phyloP scores from a whole-genome alignment of 2,329 filamentous ascomycete species.

The Botrytis paeoniae region DNA sequence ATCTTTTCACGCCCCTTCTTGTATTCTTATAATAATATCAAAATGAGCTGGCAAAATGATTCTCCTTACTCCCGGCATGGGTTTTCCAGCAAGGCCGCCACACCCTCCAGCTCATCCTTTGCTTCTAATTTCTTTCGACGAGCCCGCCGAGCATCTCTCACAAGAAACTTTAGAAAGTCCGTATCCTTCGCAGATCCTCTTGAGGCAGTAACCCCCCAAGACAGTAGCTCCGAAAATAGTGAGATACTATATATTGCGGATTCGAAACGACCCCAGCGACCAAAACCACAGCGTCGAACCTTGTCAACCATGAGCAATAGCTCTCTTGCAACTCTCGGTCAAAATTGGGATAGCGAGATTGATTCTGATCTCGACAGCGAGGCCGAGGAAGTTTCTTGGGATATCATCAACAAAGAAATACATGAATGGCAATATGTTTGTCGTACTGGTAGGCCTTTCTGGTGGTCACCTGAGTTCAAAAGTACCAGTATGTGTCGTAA shows the following conservation, averaged over 20 bases:
- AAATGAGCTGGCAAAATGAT: slow-evolving; percentile 15
- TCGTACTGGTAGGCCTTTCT: slow-evolving; percentile 35
- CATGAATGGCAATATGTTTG: slow-evolving; percentile 37
- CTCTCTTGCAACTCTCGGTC: slow-evolving; percentile 21
- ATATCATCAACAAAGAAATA: slow-evolving; percentile 35
- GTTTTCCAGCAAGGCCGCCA: not conserved
- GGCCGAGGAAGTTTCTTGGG: slow-evolving; percentile 29
- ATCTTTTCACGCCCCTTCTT: slow-evolving; percentile 5
- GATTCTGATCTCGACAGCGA: slow-evolving; percentile 14
- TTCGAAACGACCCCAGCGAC: slow-evolving; percentile 6
- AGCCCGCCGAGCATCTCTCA: slow-evolving; percentile 16
- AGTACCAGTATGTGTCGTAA: slow-evolving; percentile 16
- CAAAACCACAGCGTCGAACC: slow-evolving; percentile 23
- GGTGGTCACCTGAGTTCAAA: slow-evolving; percentile 37
- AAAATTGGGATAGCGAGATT: slow-evolving; percentile 18
- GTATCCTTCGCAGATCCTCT: slow-evolving; percentile 11
- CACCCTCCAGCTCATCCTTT: not conserved
- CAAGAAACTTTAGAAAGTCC: slow-evolving; percentile 10
- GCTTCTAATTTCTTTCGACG: slow-evolving; percentile 10
- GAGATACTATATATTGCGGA: slow-evolving; percentile 30
- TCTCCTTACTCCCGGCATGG: slow-evolving; percentile 11
- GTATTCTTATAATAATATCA: not conserved
- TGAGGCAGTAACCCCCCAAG: slow-evolving; percentile 11
- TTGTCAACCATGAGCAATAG: slow-evolving; percentile 33
- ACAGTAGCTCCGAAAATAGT: slow-evolving; percentile 28